These are phyloP conservation scores for Alternaria angustiovoidea DNA, from an alignment of 2,329 filamentous ascomycete species.

Conservation along the genomic window DNA sequence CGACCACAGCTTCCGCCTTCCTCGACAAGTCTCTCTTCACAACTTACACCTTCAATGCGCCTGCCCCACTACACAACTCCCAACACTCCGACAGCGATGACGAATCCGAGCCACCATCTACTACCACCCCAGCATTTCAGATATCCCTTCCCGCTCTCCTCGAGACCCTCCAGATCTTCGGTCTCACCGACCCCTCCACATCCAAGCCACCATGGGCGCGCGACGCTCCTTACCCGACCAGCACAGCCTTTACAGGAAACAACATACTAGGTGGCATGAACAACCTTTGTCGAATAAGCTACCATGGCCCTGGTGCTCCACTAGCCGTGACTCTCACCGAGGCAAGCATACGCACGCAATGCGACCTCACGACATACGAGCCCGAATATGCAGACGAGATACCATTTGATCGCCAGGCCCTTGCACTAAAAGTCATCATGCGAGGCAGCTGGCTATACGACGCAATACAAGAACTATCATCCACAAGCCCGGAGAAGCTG, in stretches of 20 bases:
- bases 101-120: constrained; percentile 45
- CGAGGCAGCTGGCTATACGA: constrained; percentile 76
- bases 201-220: constrained; percentile 49
- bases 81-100: constrained; percentile 37
- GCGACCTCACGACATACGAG: constrained; percentile 88
- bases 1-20: constrained; percentile 72
- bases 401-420: constrained; percentile 80
- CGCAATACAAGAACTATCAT: constrained; percentile 71
- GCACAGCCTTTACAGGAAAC: constrained; percentile 77
- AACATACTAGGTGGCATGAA: constrained; percentile 78
- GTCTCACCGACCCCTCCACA: constrained; percentile 63
- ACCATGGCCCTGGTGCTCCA: constrained; percentile 75
- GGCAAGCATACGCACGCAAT: constrained; percentile 74
- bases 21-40: constrained; percentile 90
- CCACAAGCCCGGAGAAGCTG: constrained; percentile 75
- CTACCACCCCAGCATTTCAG: constrained; percentile 74
- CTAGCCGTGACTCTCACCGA: constrained; percentile 89
- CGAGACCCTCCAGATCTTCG: constrained; percentile 95
- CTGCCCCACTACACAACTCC: constrained; percentile 51
- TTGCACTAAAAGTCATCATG: constrained; percentile 96
- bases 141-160: constrained; percentile 87
- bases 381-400: constrained; percentile 74
- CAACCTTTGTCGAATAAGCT: constrained; percentile 85
- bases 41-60: constrained; percentile 74
- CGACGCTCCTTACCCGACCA: constrained; percentile 60